Evolutionary conservation across 176 grass and related monocot species (phyloP).

Genomic region (Juncus inflexus): DNA sequence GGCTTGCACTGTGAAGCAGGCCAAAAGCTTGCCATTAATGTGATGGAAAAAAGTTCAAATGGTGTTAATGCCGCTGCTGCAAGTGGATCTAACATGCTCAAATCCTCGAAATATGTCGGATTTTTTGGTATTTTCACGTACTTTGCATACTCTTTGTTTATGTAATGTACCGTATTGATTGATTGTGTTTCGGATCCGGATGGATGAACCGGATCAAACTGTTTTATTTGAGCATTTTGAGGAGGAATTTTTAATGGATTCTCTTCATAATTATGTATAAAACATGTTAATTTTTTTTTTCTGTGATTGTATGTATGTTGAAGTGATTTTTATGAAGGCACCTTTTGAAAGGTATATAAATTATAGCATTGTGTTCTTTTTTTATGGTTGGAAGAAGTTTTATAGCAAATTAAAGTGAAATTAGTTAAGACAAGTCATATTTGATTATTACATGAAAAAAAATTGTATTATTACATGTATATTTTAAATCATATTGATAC

Average conservation of each 20-base stretch:
- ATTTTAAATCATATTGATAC: too few relatives aligned
- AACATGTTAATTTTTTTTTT: neutral
- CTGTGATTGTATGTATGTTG: too few relatives aligned
- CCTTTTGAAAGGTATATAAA: too few relatives aligned
- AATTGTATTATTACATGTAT: too few relatives aligned
- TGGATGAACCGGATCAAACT: slow-evolving; percentile 2
- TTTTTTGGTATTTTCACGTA: slow-evolving; percentile 11
- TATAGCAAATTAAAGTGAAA: too few relatives aligned
- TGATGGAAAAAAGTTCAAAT: neutral
- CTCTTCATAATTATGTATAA: slow-evolving; percentile 16
- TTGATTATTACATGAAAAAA: too few relatives aligned
- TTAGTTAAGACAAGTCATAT: too few relatives aligned
- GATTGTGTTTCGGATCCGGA: neutral
- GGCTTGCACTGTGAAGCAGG: slow-evolving; percentile 84
- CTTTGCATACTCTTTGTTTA: slow-evolving; percentile 19
- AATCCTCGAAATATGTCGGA: neutral
- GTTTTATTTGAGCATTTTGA: slow-evolving; percentile 5
- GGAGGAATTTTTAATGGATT: slow-evolving; percentile 10
- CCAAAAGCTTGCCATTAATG: slow-evolving; percentile 60
- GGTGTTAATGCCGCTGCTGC: neutral
- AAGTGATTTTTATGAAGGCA: too few relatives aligned
- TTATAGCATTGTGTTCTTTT: too few relatives aligned
- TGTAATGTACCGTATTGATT: neutral
- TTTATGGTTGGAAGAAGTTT: too few relatives aligned
- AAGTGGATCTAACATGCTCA: slow-evolving; percentile 13